Evolutionary conservation across 2,329 filamentous ascomycete genomes (phyloP), one percentile per base, ranked within the genome.

Genomic region (Diatrype stigma): DNA sequence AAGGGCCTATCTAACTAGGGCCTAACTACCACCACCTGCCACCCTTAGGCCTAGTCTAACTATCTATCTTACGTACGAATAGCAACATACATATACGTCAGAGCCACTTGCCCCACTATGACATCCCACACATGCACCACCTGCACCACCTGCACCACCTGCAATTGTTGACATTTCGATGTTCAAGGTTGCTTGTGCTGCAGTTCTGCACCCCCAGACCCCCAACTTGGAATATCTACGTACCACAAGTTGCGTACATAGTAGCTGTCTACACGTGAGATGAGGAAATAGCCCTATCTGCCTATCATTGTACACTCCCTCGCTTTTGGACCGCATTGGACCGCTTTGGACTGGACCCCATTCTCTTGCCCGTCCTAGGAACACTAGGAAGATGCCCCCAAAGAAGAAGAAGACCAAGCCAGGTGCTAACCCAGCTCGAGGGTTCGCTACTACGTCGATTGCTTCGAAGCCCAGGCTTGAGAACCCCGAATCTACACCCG

Each of bases 401-500:
- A 85, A 77, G 64, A 88, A 90, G 71, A 96, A 96, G 74, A 96
- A 96, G 75, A 95, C 90, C 78, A 97, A 96, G 80, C 80, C 88
- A 50, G 82, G 83, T 23, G 82, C 86, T 30, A 97, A 96, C 70
- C 90, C 92, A 53, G 90, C 91, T 37, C 81, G 94, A 69, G 94
- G 92, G 17, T 96, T 96, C 73, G 90, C 93, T 57, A 99, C 94
- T 5, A 95, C 90, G 12, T 97, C 93, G 1, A 81, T 96, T 53
- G 90, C 91, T 42, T 95, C 90, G 22, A 96, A 92, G 61, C 79
- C 84, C 8, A 80, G 89, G 66, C 76, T 81, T 44, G 90, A 93
- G 47, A 52, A 58, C 23, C 6, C 56, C 52, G 50, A 64, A 56
- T 69, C 52, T 65, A 71, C 50, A 48, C 52, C 48, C 28, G 40